phyloP scores from a whole-genome alignment of 371 early-diverging fungal species.

The Saksenaea oblongispora region DNA sequence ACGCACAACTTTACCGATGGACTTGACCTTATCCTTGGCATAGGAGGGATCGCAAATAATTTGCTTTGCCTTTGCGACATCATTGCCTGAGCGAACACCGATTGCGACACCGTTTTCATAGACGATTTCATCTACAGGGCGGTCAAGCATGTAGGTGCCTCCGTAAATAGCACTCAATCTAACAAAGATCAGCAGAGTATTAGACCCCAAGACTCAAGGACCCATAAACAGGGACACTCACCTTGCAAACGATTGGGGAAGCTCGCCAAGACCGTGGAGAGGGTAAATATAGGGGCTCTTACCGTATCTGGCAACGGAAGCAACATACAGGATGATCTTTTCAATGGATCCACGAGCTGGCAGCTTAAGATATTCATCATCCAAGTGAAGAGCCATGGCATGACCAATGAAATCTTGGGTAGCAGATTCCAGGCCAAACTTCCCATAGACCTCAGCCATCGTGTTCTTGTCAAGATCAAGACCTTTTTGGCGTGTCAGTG shows the following conservation, averaged over 20 bases:
- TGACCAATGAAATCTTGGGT: conserved; percentile 98
- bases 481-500: conserved; percentile 25
- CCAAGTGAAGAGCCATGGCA: conserved; percentile 95
- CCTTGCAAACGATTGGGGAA: conserved; percentile 99
- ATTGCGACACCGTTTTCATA: conserved; percentile 77
- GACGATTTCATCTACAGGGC: conserved; percentile 86
- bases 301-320: conserved; percentile 93
- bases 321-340: conserved; percentile 91
- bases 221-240: conserved; percentile 32
- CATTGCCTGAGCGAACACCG: conserved; percentile 89
- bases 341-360: conserved; percentile 95
- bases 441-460: conserved; percentile 89
- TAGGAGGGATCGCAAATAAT: conserved; percentile 98
- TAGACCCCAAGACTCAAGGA: not conserved
- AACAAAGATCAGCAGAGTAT: conserved; percentile 3
- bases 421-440: conserved; percentile 91
- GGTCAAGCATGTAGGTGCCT: conserved; percentile 97
- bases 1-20: conserved; percentile 86
- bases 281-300: conserved; percentile 99
- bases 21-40: conserved; percentile 74
- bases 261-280: conserved; percentile 98
- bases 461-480: conserved; percentile 75
- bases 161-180: conserved; percentile 95
- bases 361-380: conserved; percentile 88
- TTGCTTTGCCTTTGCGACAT: conserved; percentile 78